Percentiles rank a stretch among this genome's conserved stretches.
These are phyloP conservation scores for Diplotaxis tenuifolia DNA, from an alignment of 345 rosid genomes.

Conservation along the genomic window DNA sequence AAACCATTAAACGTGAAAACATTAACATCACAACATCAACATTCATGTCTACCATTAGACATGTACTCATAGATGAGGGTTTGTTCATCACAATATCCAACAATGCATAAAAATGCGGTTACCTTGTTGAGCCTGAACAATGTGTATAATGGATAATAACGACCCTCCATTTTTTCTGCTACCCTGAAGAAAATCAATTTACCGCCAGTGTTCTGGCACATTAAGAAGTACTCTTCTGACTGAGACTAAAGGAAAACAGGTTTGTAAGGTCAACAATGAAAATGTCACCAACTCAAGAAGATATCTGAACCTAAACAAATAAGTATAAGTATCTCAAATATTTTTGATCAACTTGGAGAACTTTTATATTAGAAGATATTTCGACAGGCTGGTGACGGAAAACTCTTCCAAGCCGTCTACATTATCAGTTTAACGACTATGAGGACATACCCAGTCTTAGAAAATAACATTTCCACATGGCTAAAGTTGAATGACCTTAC, in stretches of 20 bases:
- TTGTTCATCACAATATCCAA: background rate
- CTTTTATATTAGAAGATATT: background rate
- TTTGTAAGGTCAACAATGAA: background rate
- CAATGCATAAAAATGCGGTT: background rate
- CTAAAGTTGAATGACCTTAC: background rate
- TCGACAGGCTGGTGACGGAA: background rate
- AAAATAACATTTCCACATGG: background rate
- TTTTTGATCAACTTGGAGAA: background rate
- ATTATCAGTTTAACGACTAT: too few species aligned
- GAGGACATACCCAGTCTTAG: background rate
- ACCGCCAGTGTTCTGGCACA: background rate
- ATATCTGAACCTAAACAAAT: background rate
- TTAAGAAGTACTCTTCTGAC: background rate
- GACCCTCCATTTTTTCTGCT: background rate
- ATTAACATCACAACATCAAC: background rate
- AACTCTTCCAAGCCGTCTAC: background rate
- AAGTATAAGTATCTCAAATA: background rate
- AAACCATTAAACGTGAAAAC: background rate
- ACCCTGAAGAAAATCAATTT: background rate
- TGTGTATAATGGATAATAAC: background rate
- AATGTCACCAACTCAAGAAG: background rate
- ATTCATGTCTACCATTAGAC: background rate
- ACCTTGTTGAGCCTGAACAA: background rate
- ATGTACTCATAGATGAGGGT: background rate
- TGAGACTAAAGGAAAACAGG: background rate